Base-by-base conservation (phyloP, 2,329 filamentous ascomycete genomes). In the Colletotrichum tropicale region DNA sequence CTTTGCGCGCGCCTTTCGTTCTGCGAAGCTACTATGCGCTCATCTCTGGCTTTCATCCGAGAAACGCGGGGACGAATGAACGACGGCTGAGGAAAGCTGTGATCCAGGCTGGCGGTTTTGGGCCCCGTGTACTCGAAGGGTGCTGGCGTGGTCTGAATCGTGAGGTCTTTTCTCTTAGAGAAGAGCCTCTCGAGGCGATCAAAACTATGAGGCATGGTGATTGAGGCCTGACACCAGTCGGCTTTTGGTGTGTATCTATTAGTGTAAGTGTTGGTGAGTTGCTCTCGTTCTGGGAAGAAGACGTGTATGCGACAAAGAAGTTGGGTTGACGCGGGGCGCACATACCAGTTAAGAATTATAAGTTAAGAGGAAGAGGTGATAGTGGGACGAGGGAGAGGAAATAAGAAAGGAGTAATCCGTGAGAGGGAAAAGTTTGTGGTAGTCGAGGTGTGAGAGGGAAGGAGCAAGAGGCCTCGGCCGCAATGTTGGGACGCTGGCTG, bases 31-130 rank as follows among this genome's bases (percentile, higher is more conserved):
- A 73, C 36, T 21, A 73, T 77, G 21, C 78, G 78, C 79, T 89
- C 89, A 64, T 91, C 88, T 64, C 91, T 86, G n/a, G 91, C 90
- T 62, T 87, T 83, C 91, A 92, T 92, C 28, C 89, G 87, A 70
- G 85, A 86, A 18, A 87, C 85, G 48, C 86, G 91, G 30, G 91
- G 91, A 61, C 89, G 86, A 76, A 92, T 89, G 78, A 90, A 92
- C 1, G 89, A 89, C 8, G 89, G 86, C 24, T 85, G 85, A 6
- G 89, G 89, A 76, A 90, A 91, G 66, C 64, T 85, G 82, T 83
- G 84, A 66, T 81, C 84, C 28, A 80, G 67, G 10, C 76, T 66
- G 32, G 74, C 73, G 79, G 76, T 36, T 81, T 80, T 13, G 78
- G 74, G 18, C 9, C 48, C 34, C 26, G 52, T 24, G 30, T 55